Percentiles rank a stretch among this genome's conserved stretches.
phyloP scores from a whole-genome alignment of 2,329 filamentous ascomycete genomes.

The Fusarium domesticum region DNA sequence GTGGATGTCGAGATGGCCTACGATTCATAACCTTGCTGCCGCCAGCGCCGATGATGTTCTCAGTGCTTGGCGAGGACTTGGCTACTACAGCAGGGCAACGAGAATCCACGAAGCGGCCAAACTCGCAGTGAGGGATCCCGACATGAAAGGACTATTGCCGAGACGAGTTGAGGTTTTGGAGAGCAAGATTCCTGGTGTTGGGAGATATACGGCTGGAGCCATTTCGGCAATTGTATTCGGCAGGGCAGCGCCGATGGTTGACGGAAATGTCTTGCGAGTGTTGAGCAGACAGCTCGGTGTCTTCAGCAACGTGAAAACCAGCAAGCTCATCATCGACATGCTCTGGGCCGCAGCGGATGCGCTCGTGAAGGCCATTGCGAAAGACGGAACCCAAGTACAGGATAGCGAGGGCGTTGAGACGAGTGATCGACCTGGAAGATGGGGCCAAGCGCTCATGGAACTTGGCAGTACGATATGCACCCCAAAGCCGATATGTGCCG shows the following conservation, averaged over 20 bases:
- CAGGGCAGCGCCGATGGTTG: constrained; percentile 56
- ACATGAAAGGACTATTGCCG: constrained; percentile 49
- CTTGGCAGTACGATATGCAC: constrained; percentile 61
- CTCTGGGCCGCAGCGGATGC: constrained; percentile 58
- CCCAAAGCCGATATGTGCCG: constrained; percentile 55
- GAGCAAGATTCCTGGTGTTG: constrained; percentile 55
- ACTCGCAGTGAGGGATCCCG: constrained; percentile 43
- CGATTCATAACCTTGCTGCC: constrained; percentile 52
- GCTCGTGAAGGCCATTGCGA: constrained; percentile 51
- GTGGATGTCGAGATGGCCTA: constrained; percentile 61
- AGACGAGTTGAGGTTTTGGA: constrained; percentile 44
- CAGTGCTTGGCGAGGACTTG: constrained; percentile 57
- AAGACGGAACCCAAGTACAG: constrained; percentile 30
- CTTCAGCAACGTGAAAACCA: constrained; percentile 54
- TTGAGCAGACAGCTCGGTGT: constrained; percentile 59
- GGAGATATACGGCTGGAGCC: constrained; percentile 61
- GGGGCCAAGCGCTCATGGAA: constrained; percentile 66
- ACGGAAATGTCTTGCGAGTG: constrained; percentile 61
- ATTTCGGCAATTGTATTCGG: constrained; percentile 63
- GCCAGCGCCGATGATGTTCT: constrained; percentile 56
- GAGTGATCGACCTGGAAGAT: constrained; percentile 54
- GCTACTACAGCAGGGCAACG: constrained; percentile 63
- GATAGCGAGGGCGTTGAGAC: constrained; percentile 26
- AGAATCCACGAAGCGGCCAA: constrained; percentile 57
- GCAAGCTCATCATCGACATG: constrained; percentile 50